A percentile compares a stretch with the other conserved stretches of the same genome.
Conservation (phyloP, 1,284 basidiomycete species). For the Cystobasidium sp. region DNA sequence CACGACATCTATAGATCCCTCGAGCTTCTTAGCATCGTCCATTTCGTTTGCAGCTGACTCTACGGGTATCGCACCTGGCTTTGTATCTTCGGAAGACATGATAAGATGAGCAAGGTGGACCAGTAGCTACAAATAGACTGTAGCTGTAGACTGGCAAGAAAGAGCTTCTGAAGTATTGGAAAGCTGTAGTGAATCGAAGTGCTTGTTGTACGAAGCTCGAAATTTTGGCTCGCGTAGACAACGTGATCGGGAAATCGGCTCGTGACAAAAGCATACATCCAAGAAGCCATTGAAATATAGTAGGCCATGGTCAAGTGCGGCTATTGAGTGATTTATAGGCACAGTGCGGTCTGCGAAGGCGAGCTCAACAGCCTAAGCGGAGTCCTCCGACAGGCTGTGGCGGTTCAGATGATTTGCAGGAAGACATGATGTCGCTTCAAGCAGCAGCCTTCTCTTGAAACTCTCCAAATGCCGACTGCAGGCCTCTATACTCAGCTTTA, state of each 20-base stretch:
- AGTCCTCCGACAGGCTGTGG: no score
- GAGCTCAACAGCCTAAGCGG: no score
- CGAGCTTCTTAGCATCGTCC: slow-evolving; percentile 14
- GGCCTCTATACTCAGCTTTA: not conserved
- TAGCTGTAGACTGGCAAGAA: not conserved
- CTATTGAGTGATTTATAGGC: no score
- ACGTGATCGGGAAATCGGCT: slow-evolving; percentile 10
- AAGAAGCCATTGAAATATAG: no score
- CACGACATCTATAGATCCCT: slow-evolving; percentile 7
- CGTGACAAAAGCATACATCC: no score
- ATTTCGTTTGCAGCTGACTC: slow-evolving; percentile 28
- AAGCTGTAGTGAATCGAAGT: not conserved
- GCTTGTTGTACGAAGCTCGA: slow-evolving; percentile 8
- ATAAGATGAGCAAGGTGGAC: not conserved
- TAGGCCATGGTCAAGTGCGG: no score
- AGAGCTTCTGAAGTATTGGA: not conserved
- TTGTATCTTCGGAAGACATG: slow-evolving; percentile 23
- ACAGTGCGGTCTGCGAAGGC: no score
- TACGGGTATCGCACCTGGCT: slow-evolving; percentile 35
- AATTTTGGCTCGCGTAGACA: slow-evolving; percentile 12
- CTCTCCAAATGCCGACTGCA: not conserved
- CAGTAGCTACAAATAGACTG: not conserved
- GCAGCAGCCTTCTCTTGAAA: not conserved
- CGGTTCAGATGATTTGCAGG: no score
- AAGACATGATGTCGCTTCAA: no score